Evolutionary conservation across 208 protist genomes (phyloP).

Genomic region (Wallacemonas sp.): DNA sequence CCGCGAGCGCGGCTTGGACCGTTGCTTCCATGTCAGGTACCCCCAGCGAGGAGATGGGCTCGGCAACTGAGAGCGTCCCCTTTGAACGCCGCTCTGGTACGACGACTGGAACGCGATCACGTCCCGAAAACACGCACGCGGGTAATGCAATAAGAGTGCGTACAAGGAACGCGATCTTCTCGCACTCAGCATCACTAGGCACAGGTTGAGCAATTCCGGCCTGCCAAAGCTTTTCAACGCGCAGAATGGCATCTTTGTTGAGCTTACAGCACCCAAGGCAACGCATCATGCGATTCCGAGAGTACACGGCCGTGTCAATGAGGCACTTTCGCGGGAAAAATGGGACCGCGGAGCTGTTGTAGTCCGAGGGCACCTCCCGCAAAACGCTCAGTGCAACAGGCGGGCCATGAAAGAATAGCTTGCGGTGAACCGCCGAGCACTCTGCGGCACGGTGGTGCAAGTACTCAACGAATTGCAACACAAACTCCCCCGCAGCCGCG

Average conservation of each 20-base stretch:
- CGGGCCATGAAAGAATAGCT: slow-evolving; percentile 73
- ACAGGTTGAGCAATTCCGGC: slow-evolving; percentile 1
- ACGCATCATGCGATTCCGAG: slow-evolving; percentile 79
- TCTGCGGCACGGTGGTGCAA: slow-evolving; percentile 25
- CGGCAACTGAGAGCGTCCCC: neutral
- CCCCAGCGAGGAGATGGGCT: too few species aligned
- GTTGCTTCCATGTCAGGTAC: neutral
- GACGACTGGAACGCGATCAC: neutral
- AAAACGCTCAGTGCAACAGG: slow-evolving; percentile 23
- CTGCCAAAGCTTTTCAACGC: slow-evolving; percentile 13
- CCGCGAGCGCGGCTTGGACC: neutral
- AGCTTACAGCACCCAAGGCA: slow-evolving; percentile 83
- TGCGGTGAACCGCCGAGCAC: slow-evolving; percentile 34
- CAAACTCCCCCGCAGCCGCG: slow-evolving; percentile 48
- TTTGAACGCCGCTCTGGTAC: neutral
- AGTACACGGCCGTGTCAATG: slow-evolving; percentile 84
- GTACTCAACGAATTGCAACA: slow-evolving; percentile 58
- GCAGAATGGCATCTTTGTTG: slow-evolving; percentile 47
- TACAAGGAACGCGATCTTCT: neutral
- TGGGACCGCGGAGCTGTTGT: slow-evolving; percentile 34
- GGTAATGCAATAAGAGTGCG: slow-evolving; percentile 8
- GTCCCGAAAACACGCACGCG: neutral
- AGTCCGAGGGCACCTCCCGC: slow-evolving; percentile 6
- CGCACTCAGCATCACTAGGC: too few species aligned
- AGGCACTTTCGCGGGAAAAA: slow-evolving; percentile 61